A percentile compares a stretch with the other conserved stretches of the same genome.
These are phyloP conservation scores for Chlamydomonas eustigma DNA, from an alignment of 139 green algal species.

Conservation along the genomic window DNA sequence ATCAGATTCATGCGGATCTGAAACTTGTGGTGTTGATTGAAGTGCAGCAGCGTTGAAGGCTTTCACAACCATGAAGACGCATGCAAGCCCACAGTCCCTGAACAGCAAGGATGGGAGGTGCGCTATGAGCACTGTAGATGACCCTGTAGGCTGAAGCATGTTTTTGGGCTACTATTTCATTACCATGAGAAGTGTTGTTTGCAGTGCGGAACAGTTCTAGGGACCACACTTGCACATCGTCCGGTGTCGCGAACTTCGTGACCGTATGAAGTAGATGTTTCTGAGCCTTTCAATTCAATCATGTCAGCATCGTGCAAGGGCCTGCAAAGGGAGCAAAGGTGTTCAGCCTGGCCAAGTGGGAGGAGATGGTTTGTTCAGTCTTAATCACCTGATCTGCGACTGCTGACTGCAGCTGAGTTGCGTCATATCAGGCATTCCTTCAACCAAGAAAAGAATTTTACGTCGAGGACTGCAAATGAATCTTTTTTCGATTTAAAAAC, in stretches of 20 bases:
- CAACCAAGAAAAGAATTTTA: too few relatives aligned
- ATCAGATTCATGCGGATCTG: slow-evolving; percentile 36
- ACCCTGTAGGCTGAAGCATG: too few relatives aligned
- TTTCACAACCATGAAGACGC: slow-evolving; percentile 80
- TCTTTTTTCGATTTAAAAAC: too few relatives aligned
- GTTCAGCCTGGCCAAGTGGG: too few relatives aligned
- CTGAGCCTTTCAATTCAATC: not conserved
- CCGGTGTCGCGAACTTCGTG: not conserved
- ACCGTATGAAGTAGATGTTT: slow-evolving; percentile 1
- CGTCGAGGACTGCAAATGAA: too few relatives aligned
- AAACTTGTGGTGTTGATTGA: not conserved
- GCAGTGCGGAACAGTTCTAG: slow-evolving; percentile 20
- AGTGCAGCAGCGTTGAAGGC: slow-evolving; percentile 1
- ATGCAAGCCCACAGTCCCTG: slow-evolving; percentile 91
- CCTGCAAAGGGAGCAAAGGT: not conserved
- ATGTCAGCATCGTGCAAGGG: not conserved
- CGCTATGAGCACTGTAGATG: too few relatives aligned
- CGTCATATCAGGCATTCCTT: slow-evolving; percentile 5
- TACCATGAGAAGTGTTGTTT: slow-evolving; percentile 36
- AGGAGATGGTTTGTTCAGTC: too few relatives aligned
- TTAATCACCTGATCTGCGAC: too few relatives aligned
- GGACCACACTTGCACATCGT: not conserved
- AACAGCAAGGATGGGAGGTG: not conserved
- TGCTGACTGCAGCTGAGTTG: not conserved
- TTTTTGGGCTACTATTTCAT: too few relatives aligned